Evolutionary conservation across 176 grass and related monocot species (phyloP), one percentile per base, ranked within the genome.

Genomic region (Ananas comosus): DNA sequence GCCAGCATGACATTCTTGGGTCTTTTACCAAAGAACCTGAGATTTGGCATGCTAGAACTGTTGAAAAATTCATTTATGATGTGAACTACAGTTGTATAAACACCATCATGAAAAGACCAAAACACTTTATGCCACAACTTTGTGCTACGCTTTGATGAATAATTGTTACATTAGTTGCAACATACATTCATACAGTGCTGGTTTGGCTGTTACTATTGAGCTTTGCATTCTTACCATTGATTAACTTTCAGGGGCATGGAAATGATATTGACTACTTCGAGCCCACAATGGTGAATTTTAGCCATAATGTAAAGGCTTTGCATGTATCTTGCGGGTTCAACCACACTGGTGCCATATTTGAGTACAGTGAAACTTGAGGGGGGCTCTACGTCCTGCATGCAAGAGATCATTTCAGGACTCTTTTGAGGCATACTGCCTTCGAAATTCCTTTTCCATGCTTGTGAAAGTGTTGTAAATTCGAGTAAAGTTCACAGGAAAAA

Each of bases 251-350:
- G 93, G 93, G 93, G 52, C 89, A 92, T 78, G 93, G 89, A 76
- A 80, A 81, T 24, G 93, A 90, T 0, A 70, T 90, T 2, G 93
- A 97, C 69, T 92, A 85, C 67, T 92, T 81, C 25, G 65, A 81
- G 28, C 93, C 93, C 64, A 88, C 71, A 75, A 79, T 87, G 80
- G 89, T 92, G 63, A 53, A 85, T 58, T 73, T 85, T 51, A 72
- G 59, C 54, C 63, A 67, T 61, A 83, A 83, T 75, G 57, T 81
- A 21, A 92, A 73, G 68, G 84, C 93, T 2, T 50, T 90, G 28
- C 81, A 81, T 77, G 83, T 97, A 80, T 97, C 93, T 11, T 97
- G 89, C 48, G 88, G 93, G 22, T 97, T 97, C 78, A 97, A 97
- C 79, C 89, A 97, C 78, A 92, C 86, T 5, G 93, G 86, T 70